These are phyloP conservation scores for Xylariomycetidae sp. DNA, from an alignment of 2,329 filamentous ascomycete species.

Conservation along the genomic window DNA sequence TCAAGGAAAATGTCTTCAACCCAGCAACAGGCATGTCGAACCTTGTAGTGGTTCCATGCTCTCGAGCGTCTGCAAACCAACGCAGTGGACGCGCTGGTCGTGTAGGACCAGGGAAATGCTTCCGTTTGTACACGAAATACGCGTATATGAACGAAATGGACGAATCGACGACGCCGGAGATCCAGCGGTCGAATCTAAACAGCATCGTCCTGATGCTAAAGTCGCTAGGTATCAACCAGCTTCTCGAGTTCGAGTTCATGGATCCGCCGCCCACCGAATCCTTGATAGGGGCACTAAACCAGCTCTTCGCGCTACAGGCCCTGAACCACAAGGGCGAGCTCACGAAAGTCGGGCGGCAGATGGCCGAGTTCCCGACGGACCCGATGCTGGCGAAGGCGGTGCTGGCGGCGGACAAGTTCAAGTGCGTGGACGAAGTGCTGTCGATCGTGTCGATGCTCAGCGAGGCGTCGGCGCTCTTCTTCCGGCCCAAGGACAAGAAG, in stretches of 20 bases:
- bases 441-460: conserved; percentile 92
- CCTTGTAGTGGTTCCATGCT: conserved; percentile 84
- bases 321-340: conserved; percentile 84
- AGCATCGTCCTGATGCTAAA: conserved; percentile 81
- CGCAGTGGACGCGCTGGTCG: conserved; percentile 87
- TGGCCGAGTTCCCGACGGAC: conserved; percentile 92
- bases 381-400: conserved; percentile 88
- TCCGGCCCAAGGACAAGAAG: conserved; percentile 94
- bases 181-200: conserved; percentile 84
- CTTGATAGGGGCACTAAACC: conserved; percentile 81
- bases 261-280: conserved; percentile 87
- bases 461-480: conserved; percentile 85
- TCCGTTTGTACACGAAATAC: conserved; percentile 88
- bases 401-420: conserved; percentile 79
- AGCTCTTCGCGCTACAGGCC: conserved; percentile 84
- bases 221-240: conserved; percentile 82
- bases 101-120: conserved; percentile 87
- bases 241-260: conserved; percentile 94
- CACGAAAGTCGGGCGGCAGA: conserved; percentile 85
- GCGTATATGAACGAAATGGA: conserved; percentile 94
- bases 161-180: conserved; percentile 86
- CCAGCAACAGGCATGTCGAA: conserved; percentile 89
- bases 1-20: conserved; percentile 93
- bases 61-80: conserved; percentile 87
- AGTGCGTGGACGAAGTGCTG: conserved; percentile 89